Evolutionary conservation across 2,329 filamentous ascomycete species (phyloP).

Genomic region (Rutstroemia sp.): DNA sequence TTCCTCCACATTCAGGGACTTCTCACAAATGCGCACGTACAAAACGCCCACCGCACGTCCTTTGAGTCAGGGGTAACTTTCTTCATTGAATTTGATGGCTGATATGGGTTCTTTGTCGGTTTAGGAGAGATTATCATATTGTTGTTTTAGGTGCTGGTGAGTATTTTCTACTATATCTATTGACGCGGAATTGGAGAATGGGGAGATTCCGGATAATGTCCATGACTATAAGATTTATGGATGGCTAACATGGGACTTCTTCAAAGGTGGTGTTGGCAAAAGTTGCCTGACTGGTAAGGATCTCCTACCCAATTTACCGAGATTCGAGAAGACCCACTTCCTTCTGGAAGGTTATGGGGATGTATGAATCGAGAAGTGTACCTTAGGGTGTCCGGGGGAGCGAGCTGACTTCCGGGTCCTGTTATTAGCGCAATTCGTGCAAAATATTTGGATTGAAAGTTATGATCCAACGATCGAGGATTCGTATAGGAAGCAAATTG

Average conservation of each 20-base stretch:
- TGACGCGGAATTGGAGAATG: neutral
- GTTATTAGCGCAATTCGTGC: constrained; percentile 60
- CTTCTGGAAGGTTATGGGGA: neutral
- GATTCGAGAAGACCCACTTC: constrained; percentile 1
- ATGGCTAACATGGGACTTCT: constrained; percentile 24
- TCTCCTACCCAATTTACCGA: constrained; percentile 1
- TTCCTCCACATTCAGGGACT: neutral
- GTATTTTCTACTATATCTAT: constrained; percentile 4
- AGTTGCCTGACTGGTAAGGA: constrained; percentile 63
- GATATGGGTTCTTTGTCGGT: neutral
- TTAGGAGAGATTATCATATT: constrained; percentile 57
- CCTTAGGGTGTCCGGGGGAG: neutral
- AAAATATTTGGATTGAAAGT: constrained; percentile 68
- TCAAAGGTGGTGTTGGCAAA: constrained; percentile 62
- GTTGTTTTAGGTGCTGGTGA: constrained; percentile 56
- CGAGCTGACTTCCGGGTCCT: constrained; percentile 10
- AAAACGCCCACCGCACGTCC: neutral
- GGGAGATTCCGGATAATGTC: neutral
- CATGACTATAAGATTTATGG: neutral
- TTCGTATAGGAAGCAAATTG: constrained; percentile 51
- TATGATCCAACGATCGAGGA: constrained; percentile 58
- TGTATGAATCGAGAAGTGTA: neutral
- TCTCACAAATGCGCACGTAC: neutral
- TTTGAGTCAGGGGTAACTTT: constrained; percentile 9
- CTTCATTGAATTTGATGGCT: neutral